Evolutionary conservation across 2,329 filamentous ascomycete genomes (phyloP), one percentile per base, ranked within the genome.

Genomic region (Zasmidium citrigriseum): DNA sequence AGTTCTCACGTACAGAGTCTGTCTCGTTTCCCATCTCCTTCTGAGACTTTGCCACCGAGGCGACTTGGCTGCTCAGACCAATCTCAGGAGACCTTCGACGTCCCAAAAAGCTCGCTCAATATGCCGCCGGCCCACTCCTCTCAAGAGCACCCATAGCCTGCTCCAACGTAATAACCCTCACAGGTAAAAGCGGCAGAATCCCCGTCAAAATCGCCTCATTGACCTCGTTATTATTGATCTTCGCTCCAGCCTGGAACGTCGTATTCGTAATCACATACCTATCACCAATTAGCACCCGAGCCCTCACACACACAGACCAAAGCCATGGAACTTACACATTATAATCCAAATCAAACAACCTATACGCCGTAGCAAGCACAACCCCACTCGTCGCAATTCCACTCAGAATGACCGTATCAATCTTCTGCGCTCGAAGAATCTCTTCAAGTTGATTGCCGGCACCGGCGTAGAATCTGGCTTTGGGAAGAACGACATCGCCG

Each of bases 311-410:
- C 27, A 46, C 16, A 41, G 29, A 34, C 12, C 20, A 45, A 22
- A n/a, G n/a, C n/a, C n/a, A n/a, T n/a, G n/a, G 18, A 24, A 77
- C 74, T 63, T 71, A 79, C 51, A 70, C 11, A 29, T 75, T 73
- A 56, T 76, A 79, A 56, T 79, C 75, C 34, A 78, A 57, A 62
- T 80, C 75, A 50, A 79, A 79, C 14, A 80, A 59, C 14, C 71
- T 70, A 57, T 80, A 79, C 2, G 74, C 68, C 12, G 77, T 79
- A 46, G 68, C 73, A 68, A 80, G 69, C 4, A 80, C 71, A 1
- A 78, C 77, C 0, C 76, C 78, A 1, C 74, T 75, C 14, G 78
- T 75, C 27, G 70, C 69, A 24, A 80, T 57, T 0, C 77, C 78
- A 10, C 73, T 77, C 70, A 71, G 34, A 46, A 80, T 62, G 12